Base-by-base conservation (phyloP, 2,329 filamentous ascomycete genomes). In the Aspergillus sergii region DNA sequence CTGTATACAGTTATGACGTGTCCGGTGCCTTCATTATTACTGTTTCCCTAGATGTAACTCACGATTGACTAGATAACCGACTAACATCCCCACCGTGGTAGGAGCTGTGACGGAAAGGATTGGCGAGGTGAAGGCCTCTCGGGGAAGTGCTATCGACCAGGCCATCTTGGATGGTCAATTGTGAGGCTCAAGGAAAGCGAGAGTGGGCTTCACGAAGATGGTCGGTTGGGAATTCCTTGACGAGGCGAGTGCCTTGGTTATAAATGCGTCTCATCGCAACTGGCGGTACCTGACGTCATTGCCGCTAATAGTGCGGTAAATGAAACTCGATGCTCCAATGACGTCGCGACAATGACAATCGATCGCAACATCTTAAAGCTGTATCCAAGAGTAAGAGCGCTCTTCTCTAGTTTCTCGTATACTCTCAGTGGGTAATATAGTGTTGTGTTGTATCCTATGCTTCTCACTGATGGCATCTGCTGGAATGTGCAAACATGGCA, bases 51-150 rank as follows among this genome's bases (percentile, higher is more conserved):
- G 26, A 2, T 51, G 28, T 10, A 6, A 66, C 73, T 59, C 62
- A 75, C 72, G 68, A 61, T 75, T 72, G 57, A 73, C 72, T 1
- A 74, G 65, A n/a, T 76, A 72, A 11, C 74, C 75, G 10, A 75
- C 60, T 1, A 68, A 32, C 11, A 67, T 69, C 3, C 75, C 74
- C 1, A 64, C 65, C 3, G 66, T 51, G 53, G 75, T 71, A 34
- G 75, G 75, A 34, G 70, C 73, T 26, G 68, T 61, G 36, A 75
- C 66, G 43, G 74, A 72, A 10, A 73, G 63, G 19, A 75, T 58
- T 16, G 75, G 75, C 9, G 74, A 75, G 57, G 70, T 60, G 57
- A 76, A 73, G 34, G 76, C 60, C 12, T 66, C 65, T 59, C 73
- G 70, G 3, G 73, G 75, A 30, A 77, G 69, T 11, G 67, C 68